Evolutionary conservation across 352 stramenopile species (phyloP), one percentile per base, ranked within the genome.

Genomic region (Hyaloperonospora brassicae): DNA sequence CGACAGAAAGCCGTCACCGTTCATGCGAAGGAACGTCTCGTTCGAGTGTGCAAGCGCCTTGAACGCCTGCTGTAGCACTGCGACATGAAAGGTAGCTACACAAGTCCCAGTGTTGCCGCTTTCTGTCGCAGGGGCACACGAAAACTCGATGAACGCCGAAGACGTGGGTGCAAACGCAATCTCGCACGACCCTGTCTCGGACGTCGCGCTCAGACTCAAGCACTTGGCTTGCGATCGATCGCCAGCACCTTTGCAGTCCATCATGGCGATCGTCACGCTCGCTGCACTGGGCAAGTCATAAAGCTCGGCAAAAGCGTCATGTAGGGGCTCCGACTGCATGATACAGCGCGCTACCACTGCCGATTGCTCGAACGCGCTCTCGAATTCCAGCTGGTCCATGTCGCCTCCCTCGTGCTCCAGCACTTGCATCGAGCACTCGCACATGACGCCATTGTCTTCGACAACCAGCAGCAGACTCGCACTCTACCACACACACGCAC

Each of bases 1-100:
- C 0, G 83, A 93, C 39, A 90, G 53, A 48, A 91, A 91, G 0
- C 83, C 83, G 39, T 89, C 66, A 11, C 68, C 64, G 46, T 91
- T 93, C 73, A 93, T 83, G 11, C 83, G 76, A 47, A 93, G 59
- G 43, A 89, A 93, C 11, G 83, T 86, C 56, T 93, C 83, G 36
- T 87, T 79, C 4, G 83, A 87, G 63, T 89, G 59, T 5, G 60
- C 60, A 5, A 93, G 65, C 12, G 79, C 84, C 57, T 91, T 89
- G 54, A 93, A 84, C 10, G 79, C 81, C 40, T 87, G 76, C 50
- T 93, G 84, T 27, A 93, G 67, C 56, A 93, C 73, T 0, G 70
- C 80, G 13, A 90, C 80, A 49, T 93, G 84, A 52, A 93, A 93
- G 23, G 71, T 87, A 23, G 79, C 76, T 0, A 60, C 62, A 56